Evolutionary conservation across 345 rosid species (phyloP).

Genomic region (Odontarrhena argentea): DNA sequence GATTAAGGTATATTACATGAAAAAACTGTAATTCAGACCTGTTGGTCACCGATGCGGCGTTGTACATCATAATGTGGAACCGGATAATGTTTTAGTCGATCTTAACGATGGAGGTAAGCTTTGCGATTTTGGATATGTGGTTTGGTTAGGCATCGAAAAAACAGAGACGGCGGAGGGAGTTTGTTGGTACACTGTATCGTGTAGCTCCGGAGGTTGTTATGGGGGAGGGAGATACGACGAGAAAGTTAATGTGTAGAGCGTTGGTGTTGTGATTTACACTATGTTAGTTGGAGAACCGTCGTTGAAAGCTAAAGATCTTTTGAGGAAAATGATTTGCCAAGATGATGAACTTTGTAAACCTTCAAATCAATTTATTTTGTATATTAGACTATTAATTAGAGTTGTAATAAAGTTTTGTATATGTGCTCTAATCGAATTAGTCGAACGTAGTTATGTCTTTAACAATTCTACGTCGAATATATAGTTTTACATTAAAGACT

Average conservation of each 20-base stretch:
- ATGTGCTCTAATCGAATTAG: too few species aligned
- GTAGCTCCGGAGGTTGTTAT: slow-evolving; percentile 80
- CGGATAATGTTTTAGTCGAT: slow-evolving; percentile 68
- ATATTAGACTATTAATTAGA: neutral
- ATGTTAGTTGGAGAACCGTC: slow-evolving; percentile 79
- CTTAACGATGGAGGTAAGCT: slow-evolving; percentile 48
- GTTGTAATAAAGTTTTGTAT: neutral
- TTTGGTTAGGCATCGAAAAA: slow-evolving; percentile 43
- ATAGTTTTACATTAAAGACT: too few species aligned
- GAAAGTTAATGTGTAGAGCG: slow-evolving; percentile 89
- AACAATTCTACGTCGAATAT: too few species aligned
- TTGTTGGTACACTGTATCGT: slow-evolving; percentile 85
- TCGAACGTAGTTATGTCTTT: too few species aligned
- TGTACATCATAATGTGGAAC: slow-evolving; percentile 78
- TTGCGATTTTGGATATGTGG: slow-evolving; percentile 79
- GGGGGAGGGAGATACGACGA: slow-evolving; percentile 68
- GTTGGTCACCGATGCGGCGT: slow-evolving; percentile 56
- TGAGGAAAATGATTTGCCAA: slow-evolving; percentile 78
- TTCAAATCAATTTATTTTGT: neutral
- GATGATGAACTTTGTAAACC: slow-evolving; percentile 46
- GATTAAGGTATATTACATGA: too few species aligned
- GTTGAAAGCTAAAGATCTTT: slow-evolving; percentile 69
- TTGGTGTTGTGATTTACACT: slow-evolving; percentile 69
- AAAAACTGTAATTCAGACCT: too few species aligned
- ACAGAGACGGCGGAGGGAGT: slow-evolving; percentile 49